Percentiles rank a stretch among this genome's conserved stretches.
phyloP scores from a whole-genome alignment of 805 yeast genomes.

The Candida succiphila region DNA sequence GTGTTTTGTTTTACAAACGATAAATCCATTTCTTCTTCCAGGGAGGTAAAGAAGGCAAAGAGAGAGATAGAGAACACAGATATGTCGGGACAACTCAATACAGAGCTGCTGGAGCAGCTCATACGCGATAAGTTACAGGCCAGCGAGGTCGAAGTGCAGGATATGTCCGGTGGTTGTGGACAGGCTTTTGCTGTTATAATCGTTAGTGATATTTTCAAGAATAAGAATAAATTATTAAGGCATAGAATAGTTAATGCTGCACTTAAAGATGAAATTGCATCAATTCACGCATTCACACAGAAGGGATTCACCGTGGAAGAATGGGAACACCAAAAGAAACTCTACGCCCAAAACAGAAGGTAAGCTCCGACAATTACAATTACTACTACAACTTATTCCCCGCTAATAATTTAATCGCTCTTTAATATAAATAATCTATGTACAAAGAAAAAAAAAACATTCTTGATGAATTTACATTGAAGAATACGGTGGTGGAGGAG shows the following conservation, averaged over 20 bases:
- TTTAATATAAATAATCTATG: not conserved
- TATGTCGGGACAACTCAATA: too few species aligned
- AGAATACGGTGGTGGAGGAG: too few species aligned
- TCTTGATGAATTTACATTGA: too few species aligned
- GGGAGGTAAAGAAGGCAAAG: too few species aligned
- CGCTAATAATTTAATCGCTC: not conserved
- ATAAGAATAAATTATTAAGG: conserved; percentile 77
- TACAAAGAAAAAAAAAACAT: too few species aligned
- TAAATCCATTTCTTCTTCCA: too few species aligned
- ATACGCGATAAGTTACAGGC: conserved; percentile 54
- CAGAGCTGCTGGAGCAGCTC: conserved; percentile 31
- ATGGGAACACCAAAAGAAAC: conserved; percentile 44
- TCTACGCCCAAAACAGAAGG: not conserved
- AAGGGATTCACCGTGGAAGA: conserved; percentile 84
- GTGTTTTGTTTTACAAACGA: too few species aligned
- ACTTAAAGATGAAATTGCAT: conserved; percentile 74
- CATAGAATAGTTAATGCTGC: conserved; percentile 78
- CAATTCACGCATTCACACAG: conserved; percentile 93
- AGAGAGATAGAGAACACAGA: too few species aligned
- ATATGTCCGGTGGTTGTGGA: conserved; percentile 91
- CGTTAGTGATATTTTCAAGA: conserved; percentile 59
- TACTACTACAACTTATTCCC: too few species aligned
- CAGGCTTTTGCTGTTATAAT: conserved; percentile 93
- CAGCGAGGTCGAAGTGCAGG: conserved; percentile 59
- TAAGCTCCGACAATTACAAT: too few species aligned